A percentile compares a stretch with the other conserved stretches of the same genome.
Evolutionary conservation across 495 filamentous ascomycete species (phyloP).

Genomic region (Penicillium lividum): DNA sequence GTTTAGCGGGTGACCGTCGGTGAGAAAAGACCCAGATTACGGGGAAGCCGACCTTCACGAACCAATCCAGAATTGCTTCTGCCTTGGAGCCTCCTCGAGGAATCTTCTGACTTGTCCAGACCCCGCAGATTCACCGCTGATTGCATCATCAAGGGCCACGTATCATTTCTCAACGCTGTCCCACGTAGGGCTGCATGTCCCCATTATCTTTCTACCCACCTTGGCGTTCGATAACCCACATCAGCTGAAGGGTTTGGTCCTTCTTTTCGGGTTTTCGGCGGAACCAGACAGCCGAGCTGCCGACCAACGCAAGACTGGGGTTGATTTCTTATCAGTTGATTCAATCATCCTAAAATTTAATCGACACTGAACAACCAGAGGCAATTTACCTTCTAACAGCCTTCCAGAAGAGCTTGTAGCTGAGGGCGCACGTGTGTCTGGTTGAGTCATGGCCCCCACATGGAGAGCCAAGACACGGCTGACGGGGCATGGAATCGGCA

Average conservation of each 20-base stretch:
- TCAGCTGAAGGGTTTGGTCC: slow-evolving; percentile 8
- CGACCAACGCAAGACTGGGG: slow-evolving; percentile 8
- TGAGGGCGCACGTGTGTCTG: slow-evolving; percentile 1
- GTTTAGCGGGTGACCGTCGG: slow-evolving; percentile 22
- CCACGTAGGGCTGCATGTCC: slow-evolving; percentile 8
- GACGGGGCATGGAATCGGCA: slow-evolving; percentile 4
- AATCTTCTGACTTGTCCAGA: slow-evolving; percentile 1
- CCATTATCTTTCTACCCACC: background rate
- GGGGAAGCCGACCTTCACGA: background rate
- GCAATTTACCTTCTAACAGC: slow-evolving; percentile 22
- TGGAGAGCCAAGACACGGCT: slow-evolving; percentile 7
- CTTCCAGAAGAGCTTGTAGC: slow-evolving; percentile 23
- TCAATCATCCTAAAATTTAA: slow-evolving; percentile 7
- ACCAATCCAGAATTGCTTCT: slow-evolving; percentile 21
- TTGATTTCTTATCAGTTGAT: background rate
- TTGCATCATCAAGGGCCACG: slow-evolving; percentile 12
- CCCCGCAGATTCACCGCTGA: slow-evolving; percentile 26
- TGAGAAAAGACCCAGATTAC: slow-evolving; percentile 12
- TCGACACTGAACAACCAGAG: slow-evolving; percentile 6
- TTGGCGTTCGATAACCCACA: background rate
- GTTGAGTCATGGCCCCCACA: slow-evolving; percentile 10
- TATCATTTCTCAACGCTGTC: background rate
- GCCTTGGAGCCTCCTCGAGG: slow-evolving; percentile 24
- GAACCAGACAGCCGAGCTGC: slow-evolving; percentile 1
- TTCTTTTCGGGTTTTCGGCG: slow-evolving; percentile 8